Evolutionary conservation across 257 asterid species (phyloP).

Genomic region (Scutellaria galericulata): DNA sequence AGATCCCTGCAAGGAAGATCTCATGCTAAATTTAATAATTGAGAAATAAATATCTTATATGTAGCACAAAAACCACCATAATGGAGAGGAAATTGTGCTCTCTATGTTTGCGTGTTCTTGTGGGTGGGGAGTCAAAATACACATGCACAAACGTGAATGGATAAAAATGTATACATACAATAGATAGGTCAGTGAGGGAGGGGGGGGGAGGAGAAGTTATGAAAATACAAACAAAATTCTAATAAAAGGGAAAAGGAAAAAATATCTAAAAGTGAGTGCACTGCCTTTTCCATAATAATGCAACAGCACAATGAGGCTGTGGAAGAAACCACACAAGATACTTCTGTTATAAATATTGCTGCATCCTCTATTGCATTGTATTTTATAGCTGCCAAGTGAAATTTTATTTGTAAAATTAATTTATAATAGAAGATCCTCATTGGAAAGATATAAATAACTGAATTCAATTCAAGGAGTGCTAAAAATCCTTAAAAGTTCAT

Average conservation of each 20-base stretch:
- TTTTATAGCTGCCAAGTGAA: not conserved
- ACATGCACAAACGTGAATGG: not conserved
- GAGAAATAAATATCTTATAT: constrained; percentile 13
- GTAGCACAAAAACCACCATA: constrained; percentile 3
- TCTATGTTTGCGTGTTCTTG: not conserved
- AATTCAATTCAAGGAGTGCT: not conserved
- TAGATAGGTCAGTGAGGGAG: too few species aligned
- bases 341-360: not conserved
- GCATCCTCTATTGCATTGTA: not conserved
- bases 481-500: not conserved
- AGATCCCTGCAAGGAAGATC: constrained; percentile 68
- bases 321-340: not conserved
- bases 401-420: too few species aligned
- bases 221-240: too few species aligned
- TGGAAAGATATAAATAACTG: not conserved
- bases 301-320: too few species aligned
- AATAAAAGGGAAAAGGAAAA: too few species aligned
- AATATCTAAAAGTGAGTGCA: too few species aligned
- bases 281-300: too few species aligned
- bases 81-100: not conserved
- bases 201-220: too few species aligned
- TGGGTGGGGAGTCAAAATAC: not conserved
- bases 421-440: too few species aligned
- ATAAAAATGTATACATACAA: too few species aligned
- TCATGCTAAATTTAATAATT: constrained; percentile 31